Evolutionary conservation across 2,329 filamentous ascomycete genomes (phyloP), one percentile per base, ranked within the genome.

Genomic region (Penicillium sp.): DNA sequence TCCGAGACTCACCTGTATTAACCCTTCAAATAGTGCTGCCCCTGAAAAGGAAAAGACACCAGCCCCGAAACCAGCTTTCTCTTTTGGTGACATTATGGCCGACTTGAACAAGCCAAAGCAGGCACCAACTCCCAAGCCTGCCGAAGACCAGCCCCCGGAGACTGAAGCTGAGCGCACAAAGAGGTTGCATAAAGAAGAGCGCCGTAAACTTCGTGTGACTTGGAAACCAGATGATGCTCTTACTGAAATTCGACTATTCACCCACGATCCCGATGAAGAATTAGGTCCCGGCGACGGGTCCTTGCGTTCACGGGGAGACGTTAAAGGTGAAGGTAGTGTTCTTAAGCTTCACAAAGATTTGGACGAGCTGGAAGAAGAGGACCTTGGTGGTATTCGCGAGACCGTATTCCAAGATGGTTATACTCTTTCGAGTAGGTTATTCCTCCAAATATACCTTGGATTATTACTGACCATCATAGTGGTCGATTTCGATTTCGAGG

Each of bases 181-280:
- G 70, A 80, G 85, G 27, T 69, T 86, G 2, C 79, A 83, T 9
- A 87, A 87, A 62, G 85, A 87, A 66, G 78, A 79, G 48, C 79
- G 85, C 36, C 80, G 84, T 39, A 84, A 83, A 61, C 70, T 87
- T 33, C 82, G 84, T 21, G 85, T 88, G 5, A 79, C 76, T 8
- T 88, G 84, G 79, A 86, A 84, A 59, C 78, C 81, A 0, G 84
- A 85, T 60, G 77, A 81, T 19, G 75, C 78, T 29, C 76, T 88
- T 13, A 82, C 82, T 3, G 76, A 84, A 62, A 77, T 86, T 53
- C 79, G 81, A 45, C 78, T 83, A 49, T 87, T 87, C 68, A 82
- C 80, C 27, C 84, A 86, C 68, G 83, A 87, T 62, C 84, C 84
- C 0, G 83, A 86, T 10, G 85, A 87, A 68, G 84, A 87, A 61